Conservation (phyloP, 1,139 yeast genomes). For the Taphrina confusa region DNA sequence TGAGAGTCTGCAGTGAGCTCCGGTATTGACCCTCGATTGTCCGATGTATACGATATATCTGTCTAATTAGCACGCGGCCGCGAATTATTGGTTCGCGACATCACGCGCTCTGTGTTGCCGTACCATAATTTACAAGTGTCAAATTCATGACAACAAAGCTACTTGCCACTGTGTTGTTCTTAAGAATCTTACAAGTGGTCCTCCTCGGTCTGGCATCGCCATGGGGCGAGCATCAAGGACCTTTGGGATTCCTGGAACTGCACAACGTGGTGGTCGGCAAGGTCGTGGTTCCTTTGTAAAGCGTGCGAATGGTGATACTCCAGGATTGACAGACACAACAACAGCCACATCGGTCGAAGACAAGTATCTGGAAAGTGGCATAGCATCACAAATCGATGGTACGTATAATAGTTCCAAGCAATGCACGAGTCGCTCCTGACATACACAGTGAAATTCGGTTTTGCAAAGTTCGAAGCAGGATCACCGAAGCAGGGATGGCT, state of each 20-base stretch:
- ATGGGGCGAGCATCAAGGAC: slow-evolving; percentile 29
- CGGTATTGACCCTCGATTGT: too few relatives aligned
- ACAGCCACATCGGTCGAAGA: slow-evolving; percentile 30
- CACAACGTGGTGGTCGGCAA: neutral
- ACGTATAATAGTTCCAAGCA: neutral
- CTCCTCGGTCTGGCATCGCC: too few relatives aligned
- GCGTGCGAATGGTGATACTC: neutral
- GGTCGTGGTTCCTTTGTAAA: slow-evolving; percentile 25
- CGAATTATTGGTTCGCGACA: too few relatives aligned
- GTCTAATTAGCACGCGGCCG: too few relatives aligned
- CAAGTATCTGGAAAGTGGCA: slow-evolving; percentile 6
- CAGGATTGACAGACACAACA: slow-evolving; percentile 22
- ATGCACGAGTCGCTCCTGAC: neutral
- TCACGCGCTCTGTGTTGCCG: too few relatives aligned
- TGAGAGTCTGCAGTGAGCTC: too few relatives aligned
- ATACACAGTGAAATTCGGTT: slow-evolving; percentile 75
- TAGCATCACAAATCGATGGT: slow-evolving; percentile 31
- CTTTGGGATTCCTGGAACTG: slow-evolving; percentile 26
- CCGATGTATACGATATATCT: too few relatives aligned
- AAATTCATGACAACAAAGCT: too few relatives aligned
- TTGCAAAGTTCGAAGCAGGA: slow-evolving; percentile 72
- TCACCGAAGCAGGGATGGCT: slow-evolving; percentile 83
- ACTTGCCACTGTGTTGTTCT: too few relatives aligned
- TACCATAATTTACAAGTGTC: too few relatives aligned
- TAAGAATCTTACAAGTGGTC: too few relatives aligned